Evolutionary conservation across 2,329 filamentous ascomycete genomes (phyloP).

Genomic region (Alternaria arborescens): DNA sequence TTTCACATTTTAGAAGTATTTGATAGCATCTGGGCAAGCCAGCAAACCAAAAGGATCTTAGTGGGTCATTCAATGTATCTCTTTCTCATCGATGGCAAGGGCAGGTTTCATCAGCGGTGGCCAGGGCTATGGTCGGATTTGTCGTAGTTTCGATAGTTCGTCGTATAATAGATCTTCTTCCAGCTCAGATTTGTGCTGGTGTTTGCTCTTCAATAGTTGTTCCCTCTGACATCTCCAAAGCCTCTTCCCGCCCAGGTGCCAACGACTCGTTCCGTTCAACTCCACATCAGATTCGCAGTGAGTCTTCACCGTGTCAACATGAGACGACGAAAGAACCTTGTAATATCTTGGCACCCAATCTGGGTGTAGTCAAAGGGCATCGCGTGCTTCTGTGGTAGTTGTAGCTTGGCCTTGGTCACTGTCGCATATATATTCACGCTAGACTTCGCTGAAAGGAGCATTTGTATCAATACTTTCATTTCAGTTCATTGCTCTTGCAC

Average conservation of each 20-base stretch:
- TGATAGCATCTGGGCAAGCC: constrained; percentile 36
- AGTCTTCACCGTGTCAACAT: background rate
- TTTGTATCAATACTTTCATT: constrained; percentile 9
- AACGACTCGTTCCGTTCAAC: too few relatives aligned
- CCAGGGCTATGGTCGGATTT: constrained; percentile 33
- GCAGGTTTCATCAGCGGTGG: constrained; percentile 32
- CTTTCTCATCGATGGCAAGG: constrained; percentile 38
- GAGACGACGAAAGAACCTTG: background rate
- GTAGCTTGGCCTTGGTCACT: background rate
- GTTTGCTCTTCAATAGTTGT: background rate
- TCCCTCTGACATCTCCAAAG: background rate
- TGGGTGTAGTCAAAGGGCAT: too few relatives aligned
- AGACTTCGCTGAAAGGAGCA: background rate
- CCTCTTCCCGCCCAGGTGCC: too few relatives aligned
- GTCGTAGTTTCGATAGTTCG: constrained; percentile 38
- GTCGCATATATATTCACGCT: background rate
- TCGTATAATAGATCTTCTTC: constrained; percentile 37
- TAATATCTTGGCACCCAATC: too few relatives aligned
- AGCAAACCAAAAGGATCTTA: constrained; percentile 30
- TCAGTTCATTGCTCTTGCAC: constrained; percentile 24
- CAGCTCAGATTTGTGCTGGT: background rate
- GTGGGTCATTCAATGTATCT: constrained; percentile 35
- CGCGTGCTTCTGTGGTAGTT: background rate
- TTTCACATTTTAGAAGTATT: constrained; percentile 38
- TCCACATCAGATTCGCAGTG: background rate